Evolutionary conservation across 768 basidiomycete species (phyloP).

Genomic region (Panellus pusillus): DNA sequence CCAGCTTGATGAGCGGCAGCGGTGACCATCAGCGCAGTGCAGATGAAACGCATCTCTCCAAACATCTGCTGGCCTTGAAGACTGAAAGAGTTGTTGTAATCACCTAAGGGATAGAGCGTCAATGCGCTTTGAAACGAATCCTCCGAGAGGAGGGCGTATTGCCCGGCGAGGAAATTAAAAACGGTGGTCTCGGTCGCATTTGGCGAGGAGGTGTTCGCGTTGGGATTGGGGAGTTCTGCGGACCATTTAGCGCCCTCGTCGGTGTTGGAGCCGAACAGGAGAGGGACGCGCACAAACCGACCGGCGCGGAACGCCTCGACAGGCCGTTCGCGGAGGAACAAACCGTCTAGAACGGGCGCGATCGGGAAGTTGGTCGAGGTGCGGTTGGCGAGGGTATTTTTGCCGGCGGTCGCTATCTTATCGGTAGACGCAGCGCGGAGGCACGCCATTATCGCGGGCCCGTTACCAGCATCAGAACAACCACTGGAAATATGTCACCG

Average conservation of each 20-base stretch:
- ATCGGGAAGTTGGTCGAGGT: slow-evolving; percentile 38
- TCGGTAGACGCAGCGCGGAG: slow-evolving; percentile 30
- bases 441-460: slow-evolving; percentile 30
- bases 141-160: slow-evolving; percentile 34
- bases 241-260: slow-evolving; percentile 46
- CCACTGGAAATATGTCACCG: slow-evolving; percentile 22
- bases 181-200: slow-evolving; percentile 39
- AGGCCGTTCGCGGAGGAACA: slow-evolving; percentile 35
- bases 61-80: slow-evolving; percentile 47
- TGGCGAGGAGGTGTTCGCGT: slow-evolving; percentile 40
- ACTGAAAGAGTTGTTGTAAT: slow-evolving; percentile 35
- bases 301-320: slow-evolving; percentile 41
- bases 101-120: slow-evolving; percentile 34
- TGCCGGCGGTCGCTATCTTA: slow-evolving; percentile 35
- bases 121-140: slow-evolving; percentile 32
- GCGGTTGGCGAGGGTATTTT: slow-evolving; percentile 29
- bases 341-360: slow-evolving; percentile 37
- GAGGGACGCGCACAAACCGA: slow-evolving; percentile 37
- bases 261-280: slow-evolving; percentile 47
- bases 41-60: slow-evolving; percentile 46
- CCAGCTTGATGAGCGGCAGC: slow-evolving; percentile 25
- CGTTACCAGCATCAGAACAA: slow-evolving; percentile 21
- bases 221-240: slow-evolving; percentile 30
- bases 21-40: slow-evolving; percentile 38
- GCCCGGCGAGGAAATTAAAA: slow-evolving; percentile 42